phyloP scores from a whole-genome alignment of 2,329 filamentous ascomycete species.

The Colletotrichum graminicola region DNA sequence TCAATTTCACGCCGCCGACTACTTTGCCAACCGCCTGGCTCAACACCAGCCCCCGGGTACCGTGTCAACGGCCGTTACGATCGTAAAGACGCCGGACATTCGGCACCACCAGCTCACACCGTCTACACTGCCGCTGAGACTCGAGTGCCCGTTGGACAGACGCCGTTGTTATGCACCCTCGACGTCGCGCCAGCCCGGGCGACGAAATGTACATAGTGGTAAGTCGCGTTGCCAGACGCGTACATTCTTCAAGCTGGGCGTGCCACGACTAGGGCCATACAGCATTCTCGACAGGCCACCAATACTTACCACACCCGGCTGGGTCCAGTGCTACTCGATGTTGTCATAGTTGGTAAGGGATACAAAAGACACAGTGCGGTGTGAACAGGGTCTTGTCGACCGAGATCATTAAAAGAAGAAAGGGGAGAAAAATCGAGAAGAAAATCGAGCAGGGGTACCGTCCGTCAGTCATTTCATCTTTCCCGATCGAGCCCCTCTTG shows the following conservation, averaged over 20 bases:
- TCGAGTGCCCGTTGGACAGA: background rate
- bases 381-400: background rate
- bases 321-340: conserved; percentile 13
- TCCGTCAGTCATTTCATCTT: conserved; percentile 31
- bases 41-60: background rate
- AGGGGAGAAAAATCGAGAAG: conserved; percentile 35
- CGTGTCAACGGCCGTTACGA: background rate
- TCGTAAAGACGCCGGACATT: background rate
- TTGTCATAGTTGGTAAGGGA: conserved; percentile 15
- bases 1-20: background rate
- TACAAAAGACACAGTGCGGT: conserved; percentile 24
- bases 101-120: background rate
- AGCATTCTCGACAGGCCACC: conserved; percentile 18
- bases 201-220: conserved; percentile 4
- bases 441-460: conserved; percentile 16
- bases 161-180: background rate
- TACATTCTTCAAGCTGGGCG: conserved; percentile 18
- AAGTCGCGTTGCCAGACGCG: conserved; percentile 1
- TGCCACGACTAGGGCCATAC: background rate
- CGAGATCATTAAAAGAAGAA: conserved; percentile 23
- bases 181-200: background rate
- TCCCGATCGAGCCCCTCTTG: conserved; percentile 12
- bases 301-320: conserved; percentile 8
- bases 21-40: background rate
- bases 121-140: conserved; percentile 3